Base-by-base conservation (phyloP, 768 basidiomycete species). In the Leccinum arenicola region DNA sequence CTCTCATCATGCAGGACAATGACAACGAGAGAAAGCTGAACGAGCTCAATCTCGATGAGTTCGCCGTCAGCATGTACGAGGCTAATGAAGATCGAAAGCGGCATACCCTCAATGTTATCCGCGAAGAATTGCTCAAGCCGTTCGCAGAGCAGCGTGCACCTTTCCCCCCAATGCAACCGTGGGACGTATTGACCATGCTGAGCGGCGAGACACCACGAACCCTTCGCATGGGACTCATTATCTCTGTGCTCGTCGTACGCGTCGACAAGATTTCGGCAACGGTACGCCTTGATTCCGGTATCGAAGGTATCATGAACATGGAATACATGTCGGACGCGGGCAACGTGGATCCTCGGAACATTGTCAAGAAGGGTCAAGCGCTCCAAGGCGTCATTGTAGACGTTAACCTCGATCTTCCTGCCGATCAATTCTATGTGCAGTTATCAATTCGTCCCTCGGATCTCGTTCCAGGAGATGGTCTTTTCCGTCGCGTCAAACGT, bases 31-130 rank as follows among this genome's bases (percentile, higher is more conserved):
- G 80, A 66, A 96, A 95, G 75, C 78, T 99, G 15, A 82, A 87
- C 56, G 93, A 95, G 64, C 85, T 98, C 56, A 97, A 93, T 66
- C 79, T 98, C 64, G 95, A 98, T 69, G 95, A 98, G 70, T 98
- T 98, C 68, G 97, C 96, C 12, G 85, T 89, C 74, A 95, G 91
- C 72, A 84, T 98, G 64, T 89, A 85, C 67, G 86, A 91, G 70
- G 86, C 88, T 45, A 88, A 91, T 73, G 77, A 87, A 64, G 88
- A 93, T 61, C 84, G 86, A 70, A 98, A 97, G 74, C 89, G 95
- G 9, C 86, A 94, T 64, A 93, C 91, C 0, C 80, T 99, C 45
- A 88, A 93, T 70, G 79, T 92, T 61, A 97, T 98, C 68, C 88
- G 90, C 38, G 83, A 86, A 54, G 97, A 99, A 71, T 76, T 98